A percentile compares a stretch with the other conserved stretches of the same genome.
phyloP scores from a whole-genome alignment of 345 rosid genomes.

The Acer saccharum region DNA sequence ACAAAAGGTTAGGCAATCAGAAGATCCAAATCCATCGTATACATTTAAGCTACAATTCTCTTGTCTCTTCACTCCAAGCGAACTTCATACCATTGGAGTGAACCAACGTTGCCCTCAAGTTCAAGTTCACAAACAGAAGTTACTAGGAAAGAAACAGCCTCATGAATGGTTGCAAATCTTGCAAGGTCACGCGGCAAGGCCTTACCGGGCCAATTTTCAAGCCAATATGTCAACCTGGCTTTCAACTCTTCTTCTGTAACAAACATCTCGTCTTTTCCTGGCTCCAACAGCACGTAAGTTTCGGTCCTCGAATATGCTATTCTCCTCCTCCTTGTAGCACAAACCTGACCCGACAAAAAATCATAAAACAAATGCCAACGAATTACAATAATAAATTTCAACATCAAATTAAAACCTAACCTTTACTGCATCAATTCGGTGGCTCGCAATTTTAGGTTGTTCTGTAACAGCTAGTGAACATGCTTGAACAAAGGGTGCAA shows the following conservation, averaged over 20 bases:
- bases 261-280: slow-evolving; percentile 78
- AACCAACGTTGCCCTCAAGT: slow-evolving; percentile 75
- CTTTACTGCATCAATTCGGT: slow-evolving; percentile 21
- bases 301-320: slow-evolving; percentile 52
- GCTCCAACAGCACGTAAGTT: slow-evolving; percentile 75
- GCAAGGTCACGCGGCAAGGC: slow-evolving; percentile 83
- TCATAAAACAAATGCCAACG: background rate
- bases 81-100: slow-evolving; percentile 88
- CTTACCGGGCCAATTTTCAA: slow-evolving; percentile 71
- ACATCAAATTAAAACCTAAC: slow-evolving; percentile 13
- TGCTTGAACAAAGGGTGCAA: slow-evolving; percentile 23
- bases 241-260: slow-evolving; percentile 78
- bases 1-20: no score
- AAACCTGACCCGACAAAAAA: slow-evolving; percentile 25
- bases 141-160: slow-evolving; percentile 69
- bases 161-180: slow-evolving; percentile 59
- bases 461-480: slow-evolving; percentile 16
- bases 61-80: slow-evolving; percentile 50
- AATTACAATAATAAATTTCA: background rate
- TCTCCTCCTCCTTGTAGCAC: slow-evolving; percentile 63
- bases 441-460: slow-evolving; percentile 10
- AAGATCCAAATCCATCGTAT: no score
- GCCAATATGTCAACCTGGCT: slow-evolving; percentile 60
- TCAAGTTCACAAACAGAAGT: slow-evolving; percentile 79
- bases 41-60: no score